Evolutionary conservation across 129 eudicot species (phyloP), one percentile per base, ranked within the genome.

Genomic region (Pulicaria dysenterica): DNA sequence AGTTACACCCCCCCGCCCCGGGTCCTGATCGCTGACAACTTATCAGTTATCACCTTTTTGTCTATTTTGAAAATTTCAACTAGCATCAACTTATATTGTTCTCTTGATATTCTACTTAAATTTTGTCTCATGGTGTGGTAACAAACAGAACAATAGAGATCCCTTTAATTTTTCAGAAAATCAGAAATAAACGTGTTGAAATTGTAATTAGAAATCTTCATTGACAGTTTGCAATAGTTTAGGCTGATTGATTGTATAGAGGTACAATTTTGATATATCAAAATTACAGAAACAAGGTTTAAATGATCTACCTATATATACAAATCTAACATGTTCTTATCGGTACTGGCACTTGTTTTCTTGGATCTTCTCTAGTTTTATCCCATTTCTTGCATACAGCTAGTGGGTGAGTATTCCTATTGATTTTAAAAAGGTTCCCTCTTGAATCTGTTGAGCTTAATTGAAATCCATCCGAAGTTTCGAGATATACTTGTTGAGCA

Each of bases 1-100:
- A 49, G 19, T 16, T 39, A 50, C 12, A 51, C 49, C 7, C 77
- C 40, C 57, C n/a, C n/a, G n/a, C n/a, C n/a, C n/a, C n/a, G n/a
- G n/a, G 67, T 57, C 45, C 65, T 70, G 8, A 51, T 51, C 51
- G 10, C 62, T 11, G 37, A 44, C 45, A 64, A 10, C 55, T 69
- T 50, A 39, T 50, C 38, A 15, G n/a, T n/a, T n/a, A n/a, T n/a
- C n/a, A n/a, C n/a, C 37, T 39, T 37, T 17, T 38, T 50, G 31
- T 56, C 14, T 56, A 43, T 70, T 36, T 55, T 58, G 47, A 8
- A 40, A 15, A 12, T 72, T 58, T 45, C 45, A 58, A 58, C 40
- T 58, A 0, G 36, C 5, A 5, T 43, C 64, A 38, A 8, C 51
- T 46, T 34, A 7, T 36, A 46, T 36, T 49, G 55, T 49, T 49